phyloP scores from a whole-genome alignment of 139 green algal genomes.

The Coccomyxa sp. region DNA sequence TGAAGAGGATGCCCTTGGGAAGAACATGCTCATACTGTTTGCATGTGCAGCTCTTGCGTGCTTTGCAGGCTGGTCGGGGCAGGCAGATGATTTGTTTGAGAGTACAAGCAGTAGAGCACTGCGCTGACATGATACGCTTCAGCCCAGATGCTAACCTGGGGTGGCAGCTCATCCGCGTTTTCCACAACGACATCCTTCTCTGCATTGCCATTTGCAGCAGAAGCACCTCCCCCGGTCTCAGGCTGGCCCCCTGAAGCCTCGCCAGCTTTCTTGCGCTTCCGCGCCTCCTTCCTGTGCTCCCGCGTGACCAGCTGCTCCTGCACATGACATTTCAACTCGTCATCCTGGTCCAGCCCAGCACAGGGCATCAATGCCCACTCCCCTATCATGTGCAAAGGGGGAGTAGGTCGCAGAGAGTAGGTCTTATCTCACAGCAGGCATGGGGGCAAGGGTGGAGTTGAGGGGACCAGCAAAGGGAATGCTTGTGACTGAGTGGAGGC shows the following conservation, averaged over 20 bases:
- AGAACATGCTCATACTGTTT: no score
- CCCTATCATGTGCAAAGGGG: background rate
- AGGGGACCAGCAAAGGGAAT: background rate
- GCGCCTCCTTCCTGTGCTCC: conserved; percentile 29
- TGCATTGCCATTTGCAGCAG: no score
- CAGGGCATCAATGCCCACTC: background rate
- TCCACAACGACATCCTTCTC: background rate
- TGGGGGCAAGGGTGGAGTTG: background rate
- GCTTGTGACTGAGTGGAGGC: background rate
- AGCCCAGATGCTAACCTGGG: background rate
- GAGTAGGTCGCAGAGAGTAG: background rate
- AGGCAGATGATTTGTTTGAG: no score
- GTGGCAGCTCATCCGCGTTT: background rate
- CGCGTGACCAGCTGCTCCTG: conserved; percentile 32
- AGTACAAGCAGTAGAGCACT: no score
- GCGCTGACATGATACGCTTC: background rate
- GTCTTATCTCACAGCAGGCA: background rate
- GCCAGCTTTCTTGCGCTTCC: conserved; percentile 1
- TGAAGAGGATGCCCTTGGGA: no score
- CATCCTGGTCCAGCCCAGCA: background rate
- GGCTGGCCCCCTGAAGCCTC: background rate
- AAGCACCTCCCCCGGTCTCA: background rate
- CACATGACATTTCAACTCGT: background rate
- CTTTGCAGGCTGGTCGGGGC: no score
- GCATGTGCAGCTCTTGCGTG: no score